phyloP scores from a whole-genome alignment of 805 yeast genomes.

The Metschnikowia baotianmanensis region DNA sequence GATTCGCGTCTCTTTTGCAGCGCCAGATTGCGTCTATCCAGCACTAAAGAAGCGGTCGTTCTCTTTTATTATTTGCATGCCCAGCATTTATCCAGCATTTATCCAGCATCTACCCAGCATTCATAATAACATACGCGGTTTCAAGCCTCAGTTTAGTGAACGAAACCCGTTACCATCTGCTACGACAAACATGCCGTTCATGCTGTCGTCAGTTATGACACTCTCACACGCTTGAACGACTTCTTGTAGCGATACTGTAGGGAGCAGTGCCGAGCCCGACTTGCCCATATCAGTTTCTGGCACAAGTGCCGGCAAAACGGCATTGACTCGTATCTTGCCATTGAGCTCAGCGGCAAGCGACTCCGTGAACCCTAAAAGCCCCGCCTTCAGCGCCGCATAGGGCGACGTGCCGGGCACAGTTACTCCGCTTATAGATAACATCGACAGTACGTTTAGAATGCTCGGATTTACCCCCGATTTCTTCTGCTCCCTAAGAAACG shows the following conservation, averaged over 20 bases:
- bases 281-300: slow-evolving; percentile 66
- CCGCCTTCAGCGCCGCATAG: slow-evolving; percentile 72
- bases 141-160: slow-evolving; percentile 1
- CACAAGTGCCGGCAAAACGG: slow-evolving; percentile 66
- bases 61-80: background rate
- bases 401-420: slow-evolving; percentile 56
- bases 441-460: slow-evolving; percentile 66
- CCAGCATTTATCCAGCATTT: background rate
- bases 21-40: background rate
- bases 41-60: background rate
- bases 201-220: slow-evolving; percentile 16
- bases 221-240: slow-evolving; percentile 25
- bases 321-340: slow-evolving; percentile 57
- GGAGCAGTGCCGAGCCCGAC: slow-evolving; percentile 20
- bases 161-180: slow-evolving; percentile 18
- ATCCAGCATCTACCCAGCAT: too few relatives aligned
- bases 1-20: background rate
- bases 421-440: slow-evolving; percentile 44
- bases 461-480: slow-evolving; percentile 23
- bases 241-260: slow-evolving; percentile 23
- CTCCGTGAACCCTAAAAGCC: slow-evolving; percentile 59
- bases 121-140: too few relatives aligned
- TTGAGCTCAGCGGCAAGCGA: slow-evolving; percentile 60
- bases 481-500: slow-evolving; percentile 44
- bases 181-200: slow-evolving; percentile 34